Evolutionary conservation across 2,329 filamentous ascomycete genomes (phyloP).

Genomic region (Beauveria sp.): DNA sequence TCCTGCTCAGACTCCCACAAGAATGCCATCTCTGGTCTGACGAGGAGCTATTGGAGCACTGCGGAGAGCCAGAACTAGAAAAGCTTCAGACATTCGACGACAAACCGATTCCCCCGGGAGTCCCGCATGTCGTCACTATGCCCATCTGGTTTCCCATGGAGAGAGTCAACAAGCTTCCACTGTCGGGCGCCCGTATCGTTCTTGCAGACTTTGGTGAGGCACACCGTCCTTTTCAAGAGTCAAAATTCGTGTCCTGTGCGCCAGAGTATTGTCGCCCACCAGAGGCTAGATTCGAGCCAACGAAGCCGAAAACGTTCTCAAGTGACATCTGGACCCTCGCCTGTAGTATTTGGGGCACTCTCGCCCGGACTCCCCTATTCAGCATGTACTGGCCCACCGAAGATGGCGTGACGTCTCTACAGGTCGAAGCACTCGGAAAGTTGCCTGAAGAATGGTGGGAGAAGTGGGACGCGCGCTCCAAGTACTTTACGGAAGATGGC

Average conservation of each 20-base stretch:
- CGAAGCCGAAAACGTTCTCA: background rate
- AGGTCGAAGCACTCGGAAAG: slow-evolving; percentile 17
- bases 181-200: slow-evolving; percentile 21
- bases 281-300: slow-evolving; percentile 3
- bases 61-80: slow-evolving; percentile 23
- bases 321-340: slow-evolving; percentile 18
- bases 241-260: slow-evolving; percentile 14
- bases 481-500: background rate
- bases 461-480: slow-evolving; percentile 5
- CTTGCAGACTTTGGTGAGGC: slow-evolving; percentile 28
- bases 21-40: slow-evolving; percentile 21
- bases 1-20: slow-evolving; percentile 8
- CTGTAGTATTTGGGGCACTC: slow-evolving; percentile 16
- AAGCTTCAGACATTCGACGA: slow-evolving; percentile 18
- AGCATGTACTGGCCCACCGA: slow-evolving; percentile 12
- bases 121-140: background rate
- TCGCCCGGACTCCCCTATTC: slow-evolving; percentile 18
- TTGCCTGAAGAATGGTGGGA: slow-evolving; percentile 11
- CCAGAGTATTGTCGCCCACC: slow-evolving; percentile 11
- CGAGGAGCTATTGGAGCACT: slow-evolving; percentile 23
- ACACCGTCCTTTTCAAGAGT: slow-evolving; percentile 18
- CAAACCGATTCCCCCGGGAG: background rate
- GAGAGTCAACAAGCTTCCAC: background rate
- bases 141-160: background rate
- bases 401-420: slow-evolving; percentile 17